These are phyloP conservation scores for Lactifluus hygrophoroides DNA, from an alignment of 768 basidiomycete genomes.

Conservation along the genomic window DNA sequence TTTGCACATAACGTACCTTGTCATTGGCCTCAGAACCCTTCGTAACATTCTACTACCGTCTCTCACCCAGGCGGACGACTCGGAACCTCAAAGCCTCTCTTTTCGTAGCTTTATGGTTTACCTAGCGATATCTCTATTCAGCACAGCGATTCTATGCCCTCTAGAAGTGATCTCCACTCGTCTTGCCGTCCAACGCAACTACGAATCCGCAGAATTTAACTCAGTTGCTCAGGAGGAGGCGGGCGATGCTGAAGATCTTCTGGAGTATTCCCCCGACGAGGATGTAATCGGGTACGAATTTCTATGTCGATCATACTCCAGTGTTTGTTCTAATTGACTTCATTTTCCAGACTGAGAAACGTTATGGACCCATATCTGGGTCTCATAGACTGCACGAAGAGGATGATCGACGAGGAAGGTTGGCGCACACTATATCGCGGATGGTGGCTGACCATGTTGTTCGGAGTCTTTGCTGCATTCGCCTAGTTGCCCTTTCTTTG, in stretches of 20 bases:
- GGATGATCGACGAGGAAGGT: conserved; percentile 76
- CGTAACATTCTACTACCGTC: conserved; percentile 53
- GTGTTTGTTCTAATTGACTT: not conserved
- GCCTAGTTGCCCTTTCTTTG: conserved; percentile 22
- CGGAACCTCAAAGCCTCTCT: conserved; percentile 37
- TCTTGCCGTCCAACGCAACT: conserved; percentile 79
- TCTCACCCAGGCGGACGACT: conserved; percentile 30
- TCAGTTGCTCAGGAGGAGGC: conserved; percentile 68
- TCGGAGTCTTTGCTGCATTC: conserved; percentile 45
- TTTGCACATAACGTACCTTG: conserved; percentile 37
- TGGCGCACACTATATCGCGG: conserved; percentile 65
- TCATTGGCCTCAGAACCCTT: conserved; percentile 35
- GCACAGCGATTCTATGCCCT: conserved; percentile 56
- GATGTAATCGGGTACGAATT: conserved; percentile 72
- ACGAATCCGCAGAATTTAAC: conserved; percentile 65
- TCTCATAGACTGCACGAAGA: conserved; percentile 64
- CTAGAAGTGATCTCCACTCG: conserved; percentile 74
- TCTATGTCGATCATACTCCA: not conserved
- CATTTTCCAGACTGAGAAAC: conserved; percentile 36
- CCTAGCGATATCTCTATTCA: conserved; percentile 44
- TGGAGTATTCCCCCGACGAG: conserved; percentile 61
- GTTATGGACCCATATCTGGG: conserved; percentile 77
- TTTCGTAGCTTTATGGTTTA: conserved; percentile 45
- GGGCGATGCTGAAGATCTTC: conserved; percentile 48
- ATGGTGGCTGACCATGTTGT: conserved; percentile 77